Evolutionary conservation across 495 filamentous ascomycete genomes (phyloP).

Genomic region (Pyronema domesticum): DNA sequence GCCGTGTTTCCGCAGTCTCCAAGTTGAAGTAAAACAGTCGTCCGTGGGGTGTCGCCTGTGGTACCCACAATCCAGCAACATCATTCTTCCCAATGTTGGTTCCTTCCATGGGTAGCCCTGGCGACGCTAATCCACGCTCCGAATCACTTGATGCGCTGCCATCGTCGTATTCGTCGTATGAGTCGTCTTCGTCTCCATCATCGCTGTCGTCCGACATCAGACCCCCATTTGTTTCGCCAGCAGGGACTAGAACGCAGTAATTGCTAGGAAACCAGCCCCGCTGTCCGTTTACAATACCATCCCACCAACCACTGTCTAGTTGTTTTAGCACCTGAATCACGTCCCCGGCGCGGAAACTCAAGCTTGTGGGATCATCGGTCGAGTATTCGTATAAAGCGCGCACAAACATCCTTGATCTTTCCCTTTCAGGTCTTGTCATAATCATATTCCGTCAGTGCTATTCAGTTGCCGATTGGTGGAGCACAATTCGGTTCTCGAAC

Average conservation of each 20-base stretch:
- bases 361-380: slow-evolving; percentile 85
- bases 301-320: slow-evolving; percentile 97
- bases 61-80: slow-evolving; percentile 93
- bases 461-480: not conserved
- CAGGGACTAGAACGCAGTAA: slow-evolving; percentile 75
- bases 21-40: slow-evolving; percentile 97
- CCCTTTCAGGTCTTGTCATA: slow-evolving; percentile 15
- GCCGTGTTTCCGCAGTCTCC: slow-evolving; percentile 76
- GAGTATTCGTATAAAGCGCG: slow-evolving; percentile 94
- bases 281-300: slow-evolving; percentile 82
- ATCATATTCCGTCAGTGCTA: not conserved
- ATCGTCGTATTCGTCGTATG: slow-evolving; percentile 47
- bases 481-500: not conserved
- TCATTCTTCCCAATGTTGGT: slow-evolving; percentile 51
- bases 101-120: slow-evolving; percentile 48
- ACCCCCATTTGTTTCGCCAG: slow-evolving; percentile 43
- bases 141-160: slow-evolving; percentile 38
- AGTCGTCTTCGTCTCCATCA: slow-evolving; percentile 44
- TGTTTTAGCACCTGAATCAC: slow-evolving; percentile 96
- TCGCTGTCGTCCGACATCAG: slow-evolving; percentile 31
- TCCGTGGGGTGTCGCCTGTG: slow-evolving; percentile 86
- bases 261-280: slow-evolving; percentile 99
- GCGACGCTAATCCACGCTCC: slow-evolving; percentile 39
- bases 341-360: slow-evolving; percentile 90
- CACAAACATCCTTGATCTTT: slow-evolving; percentile 63